A percentile compares a stretch with the other conserved stretches of the same genome.
These are phyloP conservation scores for Geotrichum aggregatum DNA, from an alignment of 1,139 yeast species.

Conservation along the genomic window DNA sequence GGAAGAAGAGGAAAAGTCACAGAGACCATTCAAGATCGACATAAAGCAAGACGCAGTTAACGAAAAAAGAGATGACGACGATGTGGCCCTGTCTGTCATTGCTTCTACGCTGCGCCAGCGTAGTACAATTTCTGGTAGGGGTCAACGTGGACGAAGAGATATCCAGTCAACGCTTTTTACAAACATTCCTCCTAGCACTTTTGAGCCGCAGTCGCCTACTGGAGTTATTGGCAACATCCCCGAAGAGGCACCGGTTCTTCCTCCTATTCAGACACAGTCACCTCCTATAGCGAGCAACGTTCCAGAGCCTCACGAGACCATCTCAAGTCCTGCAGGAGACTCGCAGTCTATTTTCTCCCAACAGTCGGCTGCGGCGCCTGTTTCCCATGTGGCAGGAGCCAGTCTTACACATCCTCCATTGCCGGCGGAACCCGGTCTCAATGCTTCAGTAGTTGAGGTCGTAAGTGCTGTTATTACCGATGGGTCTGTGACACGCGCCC, in stretches of 20 bases:
- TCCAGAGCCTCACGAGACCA: conserved; percentile 16
- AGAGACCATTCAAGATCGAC: conserved; percentile 30
- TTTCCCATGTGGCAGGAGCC: conserved; percentile 27
- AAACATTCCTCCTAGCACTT: conserved; percentile 41
- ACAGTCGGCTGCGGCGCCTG: conserved; percentile 13
- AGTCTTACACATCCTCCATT: conserved; percentile 46
- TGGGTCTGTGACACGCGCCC: conserved; percentile 55
- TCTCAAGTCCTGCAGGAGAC: conserved; percentile 8
- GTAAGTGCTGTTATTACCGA: conserved; percentile 68
- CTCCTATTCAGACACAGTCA: background rate
- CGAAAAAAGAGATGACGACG: conserved; percentile 35
- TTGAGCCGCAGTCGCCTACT: conserved; percentile 23
- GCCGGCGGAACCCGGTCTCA: conserved; percentile 54
- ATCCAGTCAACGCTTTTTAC: conserved; percentile 55
- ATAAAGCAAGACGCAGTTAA: conserved; percentile 36
- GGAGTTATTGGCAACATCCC: conserved; percentile 4
- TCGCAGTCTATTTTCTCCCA: conserved; percentile 11
- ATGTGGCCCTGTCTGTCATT: conserved; percentile 34
- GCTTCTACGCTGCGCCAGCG: conserved; percentile 34
- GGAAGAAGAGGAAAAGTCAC: conserved; percentile 23
- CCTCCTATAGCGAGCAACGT: conserved; percentile 9
- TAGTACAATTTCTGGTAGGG: conserved; percentile 34
- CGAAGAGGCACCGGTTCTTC: background rate
- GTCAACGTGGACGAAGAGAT: conserved; percentile 44
- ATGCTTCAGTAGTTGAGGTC: conserved; percentile 77